Conservation (phyloP, 768 basidiomycete species). For the Paxillus involutus region DNA sequence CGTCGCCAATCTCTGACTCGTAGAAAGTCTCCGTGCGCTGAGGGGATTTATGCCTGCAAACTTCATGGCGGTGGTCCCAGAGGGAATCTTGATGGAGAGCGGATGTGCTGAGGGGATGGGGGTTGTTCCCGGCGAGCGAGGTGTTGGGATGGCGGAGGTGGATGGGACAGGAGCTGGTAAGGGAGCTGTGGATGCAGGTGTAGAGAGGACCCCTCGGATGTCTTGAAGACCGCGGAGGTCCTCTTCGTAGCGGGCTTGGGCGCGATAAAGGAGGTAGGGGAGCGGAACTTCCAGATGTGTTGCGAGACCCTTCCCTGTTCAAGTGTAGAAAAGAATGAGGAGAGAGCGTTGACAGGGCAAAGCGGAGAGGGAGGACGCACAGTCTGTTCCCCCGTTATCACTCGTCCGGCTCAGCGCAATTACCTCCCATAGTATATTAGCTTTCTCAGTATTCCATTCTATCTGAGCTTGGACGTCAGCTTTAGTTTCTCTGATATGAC, state of each 20-base stretch:
- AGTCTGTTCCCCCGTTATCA: slow-evolving; percentile 76
- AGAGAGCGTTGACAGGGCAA: neutral
- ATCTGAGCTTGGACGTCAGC: slow-evolving; percentile 47
- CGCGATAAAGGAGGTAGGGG: slow-evolving; percentile 82
- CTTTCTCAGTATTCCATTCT: slow-evolving; percentile 84
- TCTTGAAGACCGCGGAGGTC: slow-evolving; percentile 79
- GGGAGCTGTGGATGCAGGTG: slow-evolving; percentile 41
- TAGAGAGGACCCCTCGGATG: slow-evolving; percentile 56
- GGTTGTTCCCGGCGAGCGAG: slow-evolving; percentile 15
- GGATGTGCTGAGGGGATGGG: slow-evolving; percentile 16
- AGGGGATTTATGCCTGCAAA: slow-evolving; percentile 4
- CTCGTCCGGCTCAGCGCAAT: slow-evolving; percentile 75
- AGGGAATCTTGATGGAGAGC: slow-evolving; percentile 27
- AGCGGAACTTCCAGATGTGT: slow-evolving; percentile 78
- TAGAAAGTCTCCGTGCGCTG: slow-evolving; percentile 28
- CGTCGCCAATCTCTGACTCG: slow-evolving; percentile 47
- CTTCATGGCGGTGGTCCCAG: slow-evolving; percentile 3
- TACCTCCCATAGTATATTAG: slow-evolving; percentile 84
- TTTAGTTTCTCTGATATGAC: neutral
- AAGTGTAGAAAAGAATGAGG: neutral
- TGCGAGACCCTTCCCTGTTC: slow-evolving; percentile 79
- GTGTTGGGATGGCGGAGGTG: slow-evolving; percentile 6
- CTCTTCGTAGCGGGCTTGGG: slow-evolving; percentile 82
- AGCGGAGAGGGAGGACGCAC: slow-evolving; percentile 43
- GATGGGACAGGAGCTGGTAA: slow-evolving; percentile 13